Evolutionary conservation across 805 yeast genomes (phyloP).

Genomic region (Ogataea saltuana): DNA sequence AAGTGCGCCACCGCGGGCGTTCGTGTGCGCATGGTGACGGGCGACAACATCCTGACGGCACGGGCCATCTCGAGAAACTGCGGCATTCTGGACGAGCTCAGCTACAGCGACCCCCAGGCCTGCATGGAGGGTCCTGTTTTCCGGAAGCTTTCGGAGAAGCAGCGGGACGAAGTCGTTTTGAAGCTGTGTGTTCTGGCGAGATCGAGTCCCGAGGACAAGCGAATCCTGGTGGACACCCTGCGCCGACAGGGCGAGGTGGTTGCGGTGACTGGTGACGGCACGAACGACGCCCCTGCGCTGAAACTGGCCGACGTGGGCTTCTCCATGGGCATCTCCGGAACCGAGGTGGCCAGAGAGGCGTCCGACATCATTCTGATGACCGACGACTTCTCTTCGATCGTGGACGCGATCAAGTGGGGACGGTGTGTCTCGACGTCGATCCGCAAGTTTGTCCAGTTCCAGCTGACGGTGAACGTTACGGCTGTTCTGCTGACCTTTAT

Average conservation of each 20-base stretch:
- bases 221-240: conserved; percentile 79
- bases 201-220: conserved; percentile 94
- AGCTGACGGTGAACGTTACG: conserved; percentile 92
- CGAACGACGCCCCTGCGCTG: conserved; percentile 97
- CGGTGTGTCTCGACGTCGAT: conserved; percentile 94
- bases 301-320: conserved; percentile 97
- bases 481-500: conserved; percentile 95
- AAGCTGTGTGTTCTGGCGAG: conserved; percentile 83
- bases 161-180: conserved; percentile 66
- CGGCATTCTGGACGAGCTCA: conserved; percentile 65
- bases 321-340: conserved; percentile 98
- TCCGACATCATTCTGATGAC: conserved; percentile 97
- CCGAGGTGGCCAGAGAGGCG: conserved; percentile 98
- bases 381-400: conserved; percentile 93
- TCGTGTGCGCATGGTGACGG: conserved; percentile 96
- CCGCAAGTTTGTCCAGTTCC: conserved; percentile 94
- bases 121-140: conserved; percentile 94
- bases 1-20: conserved; percentile 92
- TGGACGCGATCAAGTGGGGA: conserved; percentile 98
- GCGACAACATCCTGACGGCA: conserved; percentile 92
- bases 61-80: conserved; percentile 86
- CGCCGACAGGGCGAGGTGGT: conserved; percentile 86
- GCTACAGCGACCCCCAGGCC: conserved; percentile 51
- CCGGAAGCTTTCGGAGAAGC: conserved; percentile 59
- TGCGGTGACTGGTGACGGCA: conserved; percentile 99